These are phyloP conservation scores for Hypomontagnella submonticulosa DNA, from an alignment of 495 filamentous ascomycete species.

Conservation along the genomic window DNA sequence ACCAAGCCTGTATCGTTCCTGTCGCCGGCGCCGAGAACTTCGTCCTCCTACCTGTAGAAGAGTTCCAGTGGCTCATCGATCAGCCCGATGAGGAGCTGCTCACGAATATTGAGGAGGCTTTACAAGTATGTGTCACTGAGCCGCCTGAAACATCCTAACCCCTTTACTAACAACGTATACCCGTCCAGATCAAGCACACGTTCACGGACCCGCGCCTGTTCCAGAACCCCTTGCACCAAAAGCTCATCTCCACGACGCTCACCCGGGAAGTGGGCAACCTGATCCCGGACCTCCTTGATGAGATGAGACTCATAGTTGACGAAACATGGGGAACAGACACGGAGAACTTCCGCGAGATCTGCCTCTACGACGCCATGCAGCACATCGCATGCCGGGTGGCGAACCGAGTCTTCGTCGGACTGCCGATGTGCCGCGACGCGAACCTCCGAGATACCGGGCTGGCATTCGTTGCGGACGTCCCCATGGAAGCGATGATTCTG, in stretches of 20 bases:
- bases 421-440: slow-evolving; percentile 46
- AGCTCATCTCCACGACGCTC: too few relatives aligned
- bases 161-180: too few relatives aligned
- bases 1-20: slow-evolving; percentile 47
- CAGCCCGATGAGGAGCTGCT: too few relatives aligned
- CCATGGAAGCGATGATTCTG: slow-evolving; percentile 48
- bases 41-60: slow-evolving; percentile 54
- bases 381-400: slow-evolving; percentile 47
- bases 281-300: slow-evolving; percentile 56
- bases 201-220: too few relatives aligned
- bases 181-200: too few relatives aligned
- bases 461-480: slow-evolving; percentile 54
- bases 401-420: slow-evolving; percentile 53
- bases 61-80: slow-evolving; percentile 55
- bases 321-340: slow-evolving; percentile 49
- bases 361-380: slow-evolving; percentile 54
- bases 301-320: slow-evolving; percentile 50
- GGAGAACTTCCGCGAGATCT: slow-evolving; percentile 48
- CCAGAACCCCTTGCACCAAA: too few relatives aligned
- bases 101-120: too few relatives aligned
- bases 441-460: slow-evolving; percentile 54
- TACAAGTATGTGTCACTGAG: too few relatives aligned
- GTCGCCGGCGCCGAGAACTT: slow-evolving; percentile 35
- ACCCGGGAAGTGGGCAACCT: too few relatives aligned
- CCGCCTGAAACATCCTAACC: too few relatives aligned